Percentiles rank a stretch among this genome's conserved stretches.
phyloP scores from a whole-genome alignment of 2,329 filamentous ascomycete species.

The Colletotrichum sp. region DNA sequence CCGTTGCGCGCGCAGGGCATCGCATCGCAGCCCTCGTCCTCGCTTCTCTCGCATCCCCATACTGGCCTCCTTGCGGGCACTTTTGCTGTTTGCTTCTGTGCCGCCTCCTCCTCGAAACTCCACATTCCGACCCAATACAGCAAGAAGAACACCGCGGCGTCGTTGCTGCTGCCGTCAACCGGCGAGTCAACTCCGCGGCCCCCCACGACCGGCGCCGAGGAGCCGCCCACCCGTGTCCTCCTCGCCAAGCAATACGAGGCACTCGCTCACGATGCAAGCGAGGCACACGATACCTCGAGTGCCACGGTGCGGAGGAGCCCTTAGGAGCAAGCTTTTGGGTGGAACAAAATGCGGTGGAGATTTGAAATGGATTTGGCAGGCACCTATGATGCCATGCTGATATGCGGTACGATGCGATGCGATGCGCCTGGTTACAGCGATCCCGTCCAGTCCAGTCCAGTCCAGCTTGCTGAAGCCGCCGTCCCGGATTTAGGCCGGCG shows the following conservation, averaged over 20 bases:
- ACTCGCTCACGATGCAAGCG: neutral
- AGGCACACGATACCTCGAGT: neutral
- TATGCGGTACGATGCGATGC: neutral
- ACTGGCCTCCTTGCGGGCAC: neutral
- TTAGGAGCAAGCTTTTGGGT: neutral
- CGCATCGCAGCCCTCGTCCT: neutral
- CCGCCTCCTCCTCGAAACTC: neutral
- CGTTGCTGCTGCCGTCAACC: neutral
- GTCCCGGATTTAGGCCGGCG: neutral
- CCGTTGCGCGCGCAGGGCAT: neutral
- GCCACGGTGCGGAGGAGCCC: neutral
- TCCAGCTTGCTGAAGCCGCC: neutral
- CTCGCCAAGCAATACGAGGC: neutral
- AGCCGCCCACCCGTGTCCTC: neutral
- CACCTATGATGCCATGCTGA: neutral
- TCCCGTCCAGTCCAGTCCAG: neutral
- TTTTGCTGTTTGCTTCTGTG: neutral
- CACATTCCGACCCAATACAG: neutral
- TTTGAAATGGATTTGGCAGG: neutral
- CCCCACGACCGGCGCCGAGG: neutral
- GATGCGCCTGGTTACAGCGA: neutral
- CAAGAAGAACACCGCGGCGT: neutral
- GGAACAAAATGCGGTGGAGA: neutral
- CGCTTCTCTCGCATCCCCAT: neutral
- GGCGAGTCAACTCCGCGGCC: neutral